Percentiles rank a stretch among this genome's conserved stretches.
Conservation (phyloP, 495 filamentous ascomycete species). For the Penicillium cataractarum region DNA sequence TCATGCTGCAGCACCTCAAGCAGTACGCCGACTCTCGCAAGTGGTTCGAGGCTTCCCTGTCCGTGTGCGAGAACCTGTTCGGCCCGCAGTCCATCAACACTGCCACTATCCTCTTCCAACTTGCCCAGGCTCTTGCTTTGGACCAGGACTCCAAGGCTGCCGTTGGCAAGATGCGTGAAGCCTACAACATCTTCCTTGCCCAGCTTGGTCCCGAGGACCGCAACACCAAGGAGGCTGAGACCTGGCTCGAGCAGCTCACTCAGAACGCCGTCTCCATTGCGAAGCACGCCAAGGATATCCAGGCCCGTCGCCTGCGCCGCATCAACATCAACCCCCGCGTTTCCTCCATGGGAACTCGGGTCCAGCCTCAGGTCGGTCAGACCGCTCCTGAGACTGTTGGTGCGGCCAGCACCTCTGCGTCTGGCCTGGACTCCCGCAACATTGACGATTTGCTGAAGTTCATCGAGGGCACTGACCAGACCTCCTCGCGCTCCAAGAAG, state of each 20-base stretch:
- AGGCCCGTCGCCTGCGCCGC: slow-evolving; percentile 68
- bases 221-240: slow-evolving; percentile 93
- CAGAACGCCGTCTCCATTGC: slow-evolving; percentile 91
- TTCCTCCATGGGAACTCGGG: slow-evolving; percentile 50
- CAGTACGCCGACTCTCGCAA: slow-evolving; percentile 87
- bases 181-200: slow-evolving; percentile 89
- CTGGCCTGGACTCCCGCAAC: slow-evolving; percentile 67
- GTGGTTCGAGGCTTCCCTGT: slow-evolving; percentile 94
- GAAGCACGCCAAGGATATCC: slow-evolving; percentile 85
- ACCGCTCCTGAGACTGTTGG: slow-evolving; percentile 47
- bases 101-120: slow-evolving; percentile 95
- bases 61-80: slow-evolving; percentile 83
- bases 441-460: slow-evolving; percentile 87
- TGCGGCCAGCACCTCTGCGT: slow-evolving; percentile 35
- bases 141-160: slow-evolving; percentile 91
- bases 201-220: slow-evolving; percentile 84
- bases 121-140: slow-evolving; percentile 90
- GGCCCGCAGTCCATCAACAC: slow-evolving; percentile 87
- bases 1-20: slow-evolving; percentile 95
- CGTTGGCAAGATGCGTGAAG: slow-evolving; percentile 89
- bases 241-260: slow-evolving; percentile 95
- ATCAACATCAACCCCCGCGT: slow-evolving; percentile 60
- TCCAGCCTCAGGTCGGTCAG: slow-evolving; percentile 60
- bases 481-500: slow-evolving; percentile 56
- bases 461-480: slow-evolving; percentile 73